A percentile compares a stretch with the other conserved stretches of the same genome.
Evolutionary conservation across 2,329 filamentous ascomycete species (phyloP).

Genomic region (Paracoccidioides lutzii): DNA sequence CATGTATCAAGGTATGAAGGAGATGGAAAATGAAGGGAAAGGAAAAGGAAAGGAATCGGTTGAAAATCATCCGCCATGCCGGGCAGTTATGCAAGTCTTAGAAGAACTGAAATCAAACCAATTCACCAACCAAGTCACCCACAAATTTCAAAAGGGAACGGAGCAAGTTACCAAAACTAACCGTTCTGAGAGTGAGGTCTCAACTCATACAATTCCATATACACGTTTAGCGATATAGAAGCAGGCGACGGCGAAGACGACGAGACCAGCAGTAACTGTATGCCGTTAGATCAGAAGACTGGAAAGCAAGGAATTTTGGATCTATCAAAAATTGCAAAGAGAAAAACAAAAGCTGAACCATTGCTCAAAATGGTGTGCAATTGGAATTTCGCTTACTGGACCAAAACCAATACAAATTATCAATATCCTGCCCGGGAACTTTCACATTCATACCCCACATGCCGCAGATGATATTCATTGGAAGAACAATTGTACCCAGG

Average conservation of each 20-base stretch:
- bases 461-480: slow-evolving; percentile 98
- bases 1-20: too few species aligned
- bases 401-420: slow-evolving; percentile 65
- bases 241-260: slow-evolving; percentile 67
- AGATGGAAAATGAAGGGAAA: background rate
- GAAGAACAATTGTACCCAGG: slow-evolving; percentile 87
- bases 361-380: too few species aligned
- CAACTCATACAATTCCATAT: slow-evolving; percentile 57
- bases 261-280: slow-evolving; percentile 54
- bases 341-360: background rate
- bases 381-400: slow-evolving; percentile 30
- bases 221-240: slow-evolving; percentile 73
- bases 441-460: slow-evolving; percentile 99
- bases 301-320: background rate
- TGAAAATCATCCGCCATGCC: too few species aligned
- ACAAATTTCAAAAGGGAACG: too few species aligned
- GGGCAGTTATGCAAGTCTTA: too few species aligned
- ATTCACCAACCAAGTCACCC: too few species aligned
- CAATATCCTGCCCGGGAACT: slow-evolving; percentile 80
- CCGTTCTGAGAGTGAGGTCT: background rate
- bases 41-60: background rate
- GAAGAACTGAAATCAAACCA: too few species aligned
- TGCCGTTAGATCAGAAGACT: background rate
- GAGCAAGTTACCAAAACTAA: slow-evolving; percentile 3
- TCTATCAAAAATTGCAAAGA: background rate